A percentile compares a stretch with the other conserved stretches of the same genome.
phyloP scores from a whole-genome alignment of 2,329 filamentous ascomycete species.

The Verticillium alfalfae region DNA sequence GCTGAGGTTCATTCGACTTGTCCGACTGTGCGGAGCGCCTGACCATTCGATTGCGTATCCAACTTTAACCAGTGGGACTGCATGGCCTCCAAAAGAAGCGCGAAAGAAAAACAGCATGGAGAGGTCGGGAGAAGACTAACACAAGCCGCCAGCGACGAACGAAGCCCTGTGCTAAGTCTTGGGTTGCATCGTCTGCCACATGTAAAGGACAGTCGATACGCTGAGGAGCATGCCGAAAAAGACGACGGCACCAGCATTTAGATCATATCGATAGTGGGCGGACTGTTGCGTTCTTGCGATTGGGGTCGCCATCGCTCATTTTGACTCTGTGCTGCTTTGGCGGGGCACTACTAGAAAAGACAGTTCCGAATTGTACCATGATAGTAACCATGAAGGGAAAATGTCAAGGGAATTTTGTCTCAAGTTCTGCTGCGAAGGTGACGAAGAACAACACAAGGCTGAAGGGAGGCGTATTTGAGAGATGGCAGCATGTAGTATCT shows the following conservation, averaged over 20 bases:
- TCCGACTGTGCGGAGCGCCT: no score
- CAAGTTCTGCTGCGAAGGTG: no score
- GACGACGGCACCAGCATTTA: constrained; percentile 35
- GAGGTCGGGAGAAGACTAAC: constrained; percentile 25
- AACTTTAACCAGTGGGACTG: no score
- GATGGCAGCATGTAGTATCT: no score
- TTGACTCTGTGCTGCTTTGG: neutral
- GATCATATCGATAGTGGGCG: constrained; percentile 29
- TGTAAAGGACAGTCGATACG: constrained; percentile 26
- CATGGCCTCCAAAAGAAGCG: neutral
- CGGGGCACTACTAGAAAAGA: no score
- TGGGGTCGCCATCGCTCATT: neutral
- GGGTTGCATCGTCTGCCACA: constrained; percentile 25
- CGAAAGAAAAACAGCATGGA: neutral
- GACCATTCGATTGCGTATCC: no score
- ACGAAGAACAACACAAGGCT: no score
- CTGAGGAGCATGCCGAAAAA: constrained; percentile 23
- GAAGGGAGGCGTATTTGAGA: no score
- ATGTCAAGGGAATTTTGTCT: no score
- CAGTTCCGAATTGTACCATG: no score
- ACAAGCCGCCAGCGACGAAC: constrained; percentile 36
- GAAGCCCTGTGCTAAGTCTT: constrained; percentile 44
- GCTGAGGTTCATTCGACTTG: no score
- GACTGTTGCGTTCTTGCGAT: constrained; percentile 11
- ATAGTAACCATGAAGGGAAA: no score